These are phyloP conservation scores for Cordyceps farinosa DNA, from an alignment of 2,329 filamentous ascomycete species.

Conservation along the genomic window DNA sequence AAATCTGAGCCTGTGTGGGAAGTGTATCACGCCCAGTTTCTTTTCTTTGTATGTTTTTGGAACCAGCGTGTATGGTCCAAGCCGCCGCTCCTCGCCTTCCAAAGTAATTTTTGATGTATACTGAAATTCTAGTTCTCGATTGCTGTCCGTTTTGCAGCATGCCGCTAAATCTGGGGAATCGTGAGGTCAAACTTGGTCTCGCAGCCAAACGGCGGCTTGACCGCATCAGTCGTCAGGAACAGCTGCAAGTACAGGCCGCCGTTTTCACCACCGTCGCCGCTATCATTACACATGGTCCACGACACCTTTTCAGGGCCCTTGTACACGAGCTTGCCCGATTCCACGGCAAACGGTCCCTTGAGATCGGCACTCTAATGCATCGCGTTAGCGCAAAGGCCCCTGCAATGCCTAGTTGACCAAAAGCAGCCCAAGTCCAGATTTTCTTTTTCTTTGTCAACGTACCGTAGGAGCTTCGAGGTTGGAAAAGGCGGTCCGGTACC, in stretches of 20 bases:
- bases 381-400: neutral
- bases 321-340: conserved; percentile 14
- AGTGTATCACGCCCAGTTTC: too few relatives aligned
- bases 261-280: neutral
- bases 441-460: neutral
- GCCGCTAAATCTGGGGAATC: neutral
- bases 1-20: too few relatives aligned
- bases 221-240: conserved; percentile 1
- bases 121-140: too few relatives aligned
- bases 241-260: conserved; percentile 6
- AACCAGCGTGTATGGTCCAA: too few relatives aligned
- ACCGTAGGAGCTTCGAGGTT: conserved; percentile 8
- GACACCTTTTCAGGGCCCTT: conserved; percentile 4
- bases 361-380: conserved; percentile 4
- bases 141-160: too few relatives aligned
- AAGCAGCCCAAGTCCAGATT: neutral
- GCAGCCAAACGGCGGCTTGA: conserved; percentile 2
- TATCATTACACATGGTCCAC: conserved; percentile 8
- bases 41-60: too few relatives aligned
- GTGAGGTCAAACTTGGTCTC: conserved; percentile 13
- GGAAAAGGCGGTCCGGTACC: conserved; percentile 15
- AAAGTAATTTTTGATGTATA: too few relatives aligned
- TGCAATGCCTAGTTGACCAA: too few relatives aligned
- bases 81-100: too few relatives aligned
- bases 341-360: conserved; percentile 13